Conservation (phyloP, 2,329 filamentous ascomycete genomes). For the Hirsutella minnesotensis region DNA sequence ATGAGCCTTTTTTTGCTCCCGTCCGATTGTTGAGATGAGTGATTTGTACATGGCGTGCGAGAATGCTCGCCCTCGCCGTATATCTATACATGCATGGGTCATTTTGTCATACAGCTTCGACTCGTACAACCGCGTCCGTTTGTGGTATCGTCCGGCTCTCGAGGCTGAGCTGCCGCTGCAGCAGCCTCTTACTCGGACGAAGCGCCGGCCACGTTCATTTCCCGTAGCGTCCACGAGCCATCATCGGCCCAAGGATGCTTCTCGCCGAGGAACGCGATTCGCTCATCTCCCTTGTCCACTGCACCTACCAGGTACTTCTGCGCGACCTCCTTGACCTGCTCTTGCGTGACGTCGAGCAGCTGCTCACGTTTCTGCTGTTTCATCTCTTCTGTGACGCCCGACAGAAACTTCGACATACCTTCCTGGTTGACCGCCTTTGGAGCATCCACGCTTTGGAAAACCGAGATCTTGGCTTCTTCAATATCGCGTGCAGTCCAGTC, state of each 20-base stretch:
- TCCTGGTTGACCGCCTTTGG: conserved; percentile 79
- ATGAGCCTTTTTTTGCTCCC: conserved; percentile 5
- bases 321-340: conserved; percentile 70
- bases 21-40: conserved; percentile 8
- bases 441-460: conserved; percentile 87
- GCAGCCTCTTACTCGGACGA: neutral
- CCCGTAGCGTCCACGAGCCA: conserved; percentile 59
- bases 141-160: no score
- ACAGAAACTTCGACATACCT: conserved; percentile 76
- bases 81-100: conserved; percentile 7
- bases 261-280: conserved; percentile 68
- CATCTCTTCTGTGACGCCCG: conserved; percentile 80
- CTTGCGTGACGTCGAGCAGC: conserved; percentile 72
- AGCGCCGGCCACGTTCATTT: conserved; percentile 52
- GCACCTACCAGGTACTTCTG: conserved; percentile 68
- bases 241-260: conserved; percentile 70
- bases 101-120: neutral
- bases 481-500: conserved; percentile 75
- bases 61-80: conserved; percentile 5
- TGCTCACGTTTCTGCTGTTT: conserved; percentile 72
- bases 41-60: conserved; percentile 7
- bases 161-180: neutral
- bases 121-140: neutral
- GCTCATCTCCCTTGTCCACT: conserved; percentile 46
- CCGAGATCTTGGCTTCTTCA: conserved; percentile 89